These are phyloP conservation scores for Hortaea werneckii DNA, from an alignment of 2,329 filamentous ascomycete genomes.

Conservation along the genomic window DNA sequence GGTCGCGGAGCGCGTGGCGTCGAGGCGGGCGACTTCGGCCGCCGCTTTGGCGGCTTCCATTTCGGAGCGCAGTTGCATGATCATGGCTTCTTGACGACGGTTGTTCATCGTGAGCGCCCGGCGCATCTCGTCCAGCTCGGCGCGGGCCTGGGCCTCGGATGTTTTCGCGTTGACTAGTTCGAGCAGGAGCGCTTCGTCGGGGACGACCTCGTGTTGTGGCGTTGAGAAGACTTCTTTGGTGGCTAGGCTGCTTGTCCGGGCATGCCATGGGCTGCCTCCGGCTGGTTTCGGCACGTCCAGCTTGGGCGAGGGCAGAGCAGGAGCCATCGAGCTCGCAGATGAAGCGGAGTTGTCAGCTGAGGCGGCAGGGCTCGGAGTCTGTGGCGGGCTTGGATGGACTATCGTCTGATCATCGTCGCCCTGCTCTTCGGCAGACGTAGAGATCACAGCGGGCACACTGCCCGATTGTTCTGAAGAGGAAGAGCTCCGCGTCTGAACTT, in stretches of 20 bases:
- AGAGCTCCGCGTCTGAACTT: neutral
- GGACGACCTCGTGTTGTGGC: conserved; percentile 35
- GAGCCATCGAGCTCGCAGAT: neutral
- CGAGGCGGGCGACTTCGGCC: conserved; percentile 3
- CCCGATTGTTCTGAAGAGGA: neutral
- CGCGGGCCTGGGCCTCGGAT: conserved; percentile 25
- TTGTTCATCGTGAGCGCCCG: conserved; percentile 19
- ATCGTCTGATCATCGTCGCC: conserved; percentile 16
- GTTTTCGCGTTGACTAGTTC: conserved; percentile 55
- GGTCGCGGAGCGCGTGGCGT: conserved; percentile 1
- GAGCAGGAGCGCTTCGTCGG: conserved; percentile 58
- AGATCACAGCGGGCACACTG: neutral
- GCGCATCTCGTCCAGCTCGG: conserved; percentile 28
- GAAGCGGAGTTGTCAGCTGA: neutral
- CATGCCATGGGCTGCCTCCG: conserved; percentile 19
- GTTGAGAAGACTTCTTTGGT: conserved; percentile 39
- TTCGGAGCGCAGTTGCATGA: conserved; percentile 1
- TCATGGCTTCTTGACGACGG: conserved; percentile 12
- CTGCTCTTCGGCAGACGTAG: conserved; percentile 8
- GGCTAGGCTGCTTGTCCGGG: conserved; percentile 50
- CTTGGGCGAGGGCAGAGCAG: neutral
- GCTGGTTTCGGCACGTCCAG: conserved; percentile 2
- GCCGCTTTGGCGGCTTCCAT: conserved; percentile 7
- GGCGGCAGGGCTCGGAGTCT: neutral
- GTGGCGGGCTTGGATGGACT: conserved; percentile 28